Evolutionary conservation across 495 filamentous ascomycete species (phyloP), one percentile per base, ranked within the genome.

Genomic region (Penicillium macrosclerotiorum): DNA sequence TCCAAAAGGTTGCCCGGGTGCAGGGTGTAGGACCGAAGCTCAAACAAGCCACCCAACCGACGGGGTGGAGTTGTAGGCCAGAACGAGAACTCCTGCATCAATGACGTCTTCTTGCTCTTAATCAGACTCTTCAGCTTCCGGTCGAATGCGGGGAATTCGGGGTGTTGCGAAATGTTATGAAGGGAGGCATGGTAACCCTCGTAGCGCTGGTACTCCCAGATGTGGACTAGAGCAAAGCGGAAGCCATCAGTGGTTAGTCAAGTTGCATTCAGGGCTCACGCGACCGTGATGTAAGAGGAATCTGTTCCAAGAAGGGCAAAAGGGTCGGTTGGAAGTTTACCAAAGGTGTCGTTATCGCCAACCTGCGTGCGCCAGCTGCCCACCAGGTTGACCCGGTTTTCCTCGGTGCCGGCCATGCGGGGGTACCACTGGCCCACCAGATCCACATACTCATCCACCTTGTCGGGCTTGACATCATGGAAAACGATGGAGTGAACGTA

Each of bases 51-150:
- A 50, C 93, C 93, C 5, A 98, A 80, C 47, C 85, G 74, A 25
- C 93, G 90, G 0, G 93, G 93, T 0, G 93, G 78, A 0, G 89
- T 90, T 1, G 93, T 98, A 0, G 93, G 93, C 93, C 93, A 98
- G 80, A 98, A 98, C 38, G 88, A 94, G 72, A 98, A 98, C 65
- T 98, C 93, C 64, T 98, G 93, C 93, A 98, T 98, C 22, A 98
- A 77, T 0, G 93, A 96, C 8, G 81, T 85, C 53, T 85, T 81
- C 69, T 95, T 96, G 51, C 81, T 77, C 46, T 75, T 84, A 57
- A 98, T 90, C 43, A 96, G 72, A 14, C 68, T 73, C 59, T 89
- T 88, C 30, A 97, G 83, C 63, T 89, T 85, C 34, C 65, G 65
- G 66, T 95, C 88, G 59, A 95, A 96, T 8, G 80, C 83, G 41